Conservation (phyloP, 768 basidiomycete species). For the Pleurotus djamor region DNA sequence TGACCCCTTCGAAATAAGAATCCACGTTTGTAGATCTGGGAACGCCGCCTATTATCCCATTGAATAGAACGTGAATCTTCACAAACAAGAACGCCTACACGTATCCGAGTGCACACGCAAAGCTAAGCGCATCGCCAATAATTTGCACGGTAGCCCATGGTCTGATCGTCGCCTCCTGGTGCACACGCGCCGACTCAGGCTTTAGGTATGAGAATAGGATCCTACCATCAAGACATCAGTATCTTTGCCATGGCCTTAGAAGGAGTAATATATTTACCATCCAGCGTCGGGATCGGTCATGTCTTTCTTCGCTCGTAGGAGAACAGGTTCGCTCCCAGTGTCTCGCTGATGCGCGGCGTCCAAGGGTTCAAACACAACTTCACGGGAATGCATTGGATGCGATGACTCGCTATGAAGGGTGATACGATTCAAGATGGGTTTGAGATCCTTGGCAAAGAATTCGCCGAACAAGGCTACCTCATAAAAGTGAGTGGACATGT, state of each 20-base stretch:
- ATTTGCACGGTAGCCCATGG: slow-evolving; percentile 84
- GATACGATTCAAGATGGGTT: slow-evolving; percentile 75
- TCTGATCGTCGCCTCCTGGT: slow-evolving; percentile 85
- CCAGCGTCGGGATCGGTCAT: slow-evolving; percentile 57
- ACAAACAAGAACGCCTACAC: slow-evolving; percentile 36
- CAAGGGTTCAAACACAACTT: slow-evolving; percentile 80
- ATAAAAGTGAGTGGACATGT: slow-evolving; percentile 61
- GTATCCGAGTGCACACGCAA: slow-evolving; percentile 80
- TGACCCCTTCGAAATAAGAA: slow-evolving; percentile 72
- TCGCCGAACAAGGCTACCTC: slow-evolving; percentile 84
- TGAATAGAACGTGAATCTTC: slow-evolving; percentile 1
- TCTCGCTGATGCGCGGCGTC: slow-evolving; percentile 67
- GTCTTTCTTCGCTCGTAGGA: slow-evolving; percentile 76
- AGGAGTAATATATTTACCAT: slow-evolving; percentile 40
- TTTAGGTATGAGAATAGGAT: slow-evolving; percentile 77
- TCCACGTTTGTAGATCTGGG: slow-evolving; percentile 81
- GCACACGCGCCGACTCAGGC: slow-evolving; percentile 79
- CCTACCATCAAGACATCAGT: slow-evolving; percentile 35
- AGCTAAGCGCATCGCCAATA: slow-evolving; percentile 75
- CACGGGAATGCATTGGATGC: slow-evolving; percentile 67
- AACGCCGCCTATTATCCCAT: slow-evolving; percentile 44
- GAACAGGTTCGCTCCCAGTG: slow-evolving; percentile 58
- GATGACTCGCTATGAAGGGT: slow-evolving; percentile 82
- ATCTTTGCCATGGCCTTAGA: background rate
- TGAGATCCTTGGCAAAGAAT: slow-evolving; percentile 75